Evolutionary conservation across 2,329 filamentous ascomycete species (phyloP), one percentile per base, ranked within the genome.

Genomic region (Pseudogymnoascus sp.): DNA sequence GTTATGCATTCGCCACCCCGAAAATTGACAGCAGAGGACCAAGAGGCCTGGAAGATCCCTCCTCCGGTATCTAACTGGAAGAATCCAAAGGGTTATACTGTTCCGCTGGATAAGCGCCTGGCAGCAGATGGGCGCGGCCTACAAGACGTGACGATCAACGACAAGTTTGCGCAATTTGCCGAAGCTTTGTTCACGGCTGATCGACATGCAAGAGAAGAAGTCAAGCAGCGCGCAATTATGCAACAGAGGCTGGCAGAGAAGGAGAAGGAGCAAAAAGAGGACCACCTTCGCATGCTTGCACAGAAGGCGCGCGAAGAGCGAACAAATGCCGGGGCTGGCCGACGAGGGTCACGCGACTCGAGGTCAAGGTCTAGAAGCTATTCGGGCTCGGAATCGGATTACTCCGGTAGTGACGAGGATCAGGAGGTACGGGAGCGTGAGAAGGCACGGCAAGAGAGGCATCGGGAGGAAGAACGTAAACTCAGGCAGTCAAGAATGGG

Each of bases 11-110:
- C 91, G 2, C 95, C 95, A 12, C 93, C 95, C 0, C 83, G 95
- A 65, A 99, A 97, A 73, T 82, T 99, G 65, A 99, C 95, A 1
- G 95, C 93, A 5, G 93, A 96, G 74, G 95, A 99, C 70, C 93
- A 97, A 75, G 95, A 97, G 75, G 91, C 90, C 64, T 99, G 95
- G 95, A 92, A 88, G 71, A 97, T 91, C 33, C 88, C 88, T 0
- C 92, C 93, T 2, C 90, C 93, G 0, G 88, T 99, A 1, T 96
- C 91, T 18, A 97, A 97, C 75, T 99, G 95, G 95, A 99, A 99
- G 83, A 99, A 99, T 75, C 91, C 93, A 0, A 97, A 97, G 79
- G 95, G 95, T 70, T 99, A 96, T 73, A 99, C 95, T 0, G 91
- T 99, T 0, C 91, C 95, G 0, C 76, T 99, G 60, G 95, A 99